Conservation (phyloP, 1,284 basidiomycete species). For the Papiliotrema flavescens region DNA sequence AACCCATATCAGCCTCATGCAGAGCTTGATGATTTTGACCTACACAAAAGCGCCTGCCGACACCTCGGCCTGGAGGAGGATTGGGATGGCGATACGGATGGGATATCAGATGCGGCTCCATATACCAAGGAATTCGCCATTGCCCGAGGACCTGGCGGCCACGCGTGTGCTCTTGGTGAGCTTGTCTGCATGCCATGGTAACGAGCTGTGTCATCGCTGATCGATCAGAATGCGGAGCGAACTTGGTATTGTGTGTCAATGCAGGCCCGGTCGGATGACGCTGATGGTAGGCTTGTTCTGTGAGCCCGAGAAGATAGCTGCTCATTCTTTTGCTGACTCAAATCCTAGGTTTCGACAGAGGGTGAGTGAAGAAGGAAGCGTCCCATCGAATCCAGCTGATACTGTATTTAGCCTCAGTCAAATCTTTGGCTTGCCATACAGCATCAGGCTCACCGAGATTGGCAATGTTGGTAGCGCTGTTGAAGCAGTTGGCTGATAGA, state of each 20-base stretch:
- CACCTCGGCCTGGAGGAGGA: constrained; percentile 20
- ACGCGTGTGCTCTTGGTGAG: constrained; percentile 29
- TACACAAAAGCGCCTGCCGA: constrained; percentile 36
- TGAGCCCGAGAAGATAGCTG: constrained; percentile 4
- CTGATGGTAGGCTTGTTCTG: constrained; percentile 27
- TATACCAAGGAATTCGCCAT: constrained; percentile 17
- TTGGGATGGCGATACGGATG: constrained; percentile 22
- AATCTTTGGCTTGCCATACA: constrained; percentile 26
- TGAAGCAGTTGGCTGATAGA: not conserved
- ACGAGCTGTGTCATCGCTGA: too few species aligned
- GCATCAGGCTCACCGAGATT: constrained; percentile 26
- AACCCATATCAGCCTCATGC: constrained; percentile 29
- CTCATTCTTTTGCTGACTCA: not conserved
- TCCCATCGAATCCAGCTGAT: not conserved
- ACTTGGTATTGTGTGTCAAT: constrained; percentile 38
- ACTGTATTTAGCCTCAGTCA: constrained; percentile 20
- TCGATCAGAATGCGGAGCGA: constrained; percentile 26
- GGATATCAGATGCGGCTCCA: constrained; percentile 36
- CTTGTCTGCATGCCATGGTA: not conserved
- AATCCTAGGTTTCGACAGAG: constrained; percentile 26
- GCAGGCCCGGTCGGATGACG: not conserved
- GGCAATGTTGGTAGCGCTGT: constrained; percentile 19
- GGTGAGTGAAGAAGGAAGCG: constrained; percentile 13
- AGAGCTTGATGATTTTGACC: constrained; percentile 35
- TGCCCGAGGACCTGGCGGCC: constrained; percentile 27